phyloP scores from a whole-genome alignment of 371 early-diverging fungal genomes.

The Haplosporangium sp. region DNA sequence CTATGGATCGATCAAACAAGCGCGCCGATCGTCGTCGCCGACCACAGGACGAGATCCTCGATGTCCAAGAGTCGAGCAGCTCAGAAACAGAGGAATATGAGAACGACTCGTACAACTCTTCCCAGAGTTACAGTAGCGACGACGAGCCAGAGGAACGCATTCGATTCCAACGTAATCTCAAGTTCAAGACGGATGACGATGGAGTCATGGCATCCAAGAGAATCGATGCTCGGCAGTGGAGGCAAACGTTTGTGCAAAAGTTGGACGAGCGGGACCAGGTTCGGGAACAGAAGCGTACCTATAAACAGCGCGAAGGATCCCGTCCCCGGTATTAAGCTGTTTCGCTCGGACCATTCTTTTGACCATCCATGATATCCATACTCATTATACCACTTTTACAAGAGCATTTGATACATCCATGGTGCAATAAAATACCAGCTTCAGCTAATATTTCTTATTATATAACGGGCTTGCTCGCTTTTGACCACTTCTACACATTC shows the following conservation, averaged over 20 bases:
- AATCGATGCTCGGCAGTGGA: slow-evolving; percentile 17
- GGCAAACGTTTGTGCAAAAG: slow-evolving; percentile 26
- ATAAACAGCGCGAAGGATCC: not conserved
- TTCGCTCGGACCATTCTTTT: not conserved
- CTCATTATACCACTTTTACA: too few relatives aligned
- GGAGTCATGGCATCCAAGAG: not conserved
- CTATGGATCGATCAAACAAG: slow-evolving; percentile 28
- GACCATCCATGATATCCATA: not conserved
- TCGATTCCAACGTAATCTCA: slow-evolving; percentile 47
- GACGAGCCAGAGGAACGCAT: slow-evolving; percentile 22
- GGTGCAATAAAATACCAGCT: too few relatives aligned
- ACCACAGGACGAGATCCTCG: slow-evolving; percentile 13
- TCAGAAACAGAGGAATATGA: slow-evolving; percentile 4
- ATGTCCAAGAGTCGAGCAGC: not conserved
- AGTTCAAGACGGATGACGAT: slow-evolving; percentile 26
- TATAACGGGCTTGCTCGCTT: too few relatives aligned
- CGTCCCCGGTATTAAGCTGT: not conserved
- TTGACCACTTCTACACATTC: too few relatives aligned
- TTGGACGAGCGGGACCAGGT: slow-evolving; percentile 27
- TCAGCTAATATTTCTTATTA: too few relatives aligned
- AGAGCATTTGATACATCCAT: too few relatives aligned
- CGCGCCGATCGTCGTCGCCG: slow-evolving; percentile 26
- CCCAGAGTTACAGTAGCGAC: not conserved
- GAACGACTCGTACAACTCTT: not conserved
- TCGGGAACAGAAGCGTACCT: slow-evolving; percentile 3